phyloP scores from a whole-genome alignment of 305 asterid species.

The Plantago lanceolata region DNA sequence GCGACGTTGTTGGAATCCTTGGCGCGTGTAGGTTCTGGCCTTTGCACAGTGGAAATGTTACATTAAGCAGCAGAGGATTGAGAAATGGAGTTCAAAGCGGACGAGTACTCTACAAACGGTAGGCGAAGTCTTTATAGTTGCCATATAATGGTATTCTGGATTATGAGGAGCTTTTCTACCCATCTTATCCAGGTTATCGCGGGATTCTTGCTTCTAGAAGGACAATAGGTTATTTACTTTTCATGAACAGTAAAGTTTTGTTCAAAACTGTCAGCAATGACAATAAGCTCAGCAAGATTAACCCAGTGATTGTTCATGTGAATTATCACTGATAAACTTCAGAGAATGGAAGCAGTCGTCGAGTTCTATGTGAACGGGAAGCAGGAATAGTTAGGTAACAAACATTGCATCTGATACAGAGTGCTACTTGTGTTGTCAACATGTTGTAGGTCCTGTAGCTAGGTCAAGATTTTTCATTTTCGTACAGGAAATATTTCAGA shows the following conservation, averaged over 20 bases:
- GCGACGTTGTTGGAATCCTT: constrained; percentile 66
- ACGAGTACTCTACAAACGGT: too few species aligned
- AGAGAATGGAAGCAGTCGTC: constrained; percentile 53
- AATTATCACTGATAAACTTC: constrained; percentile 47
- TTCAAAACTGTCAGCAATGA: constrained; percentile 46
- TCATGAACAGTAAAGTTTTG: constrained; percentile 54
- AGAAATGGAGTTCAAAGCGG: too few species aligned
- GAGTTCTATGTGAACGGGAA: constrained; percentile 47
- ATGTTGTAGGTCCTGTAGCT: constrained; percentile 1
- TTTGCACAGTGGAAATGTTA: too few species aligned
- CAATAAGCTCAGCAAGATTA: constrained; percentile 32
- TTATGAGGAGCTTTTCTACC: constrained; percentile 55
- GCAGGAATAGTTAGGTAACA: constrained; percentile 26
- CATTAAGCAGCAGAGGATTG: too few species aligned
- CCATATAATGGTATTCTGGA: too few species aligned
- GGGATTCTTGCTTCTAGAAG: constrained; percentile 60
- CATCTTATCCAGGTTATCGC: constrained; percentile 50
- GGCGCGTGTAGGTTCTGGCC: constrained; percentile 93
- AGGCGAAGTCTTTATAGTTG: too few species aligned
- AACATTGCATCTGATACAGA: neutral
- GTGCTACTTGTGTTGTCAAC: neutral
- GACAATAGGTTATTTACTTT: constrained; percentile 47
- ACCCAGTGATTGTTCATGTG: constrained; percentile 50
- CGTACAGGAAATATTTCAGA: too few species aligned
- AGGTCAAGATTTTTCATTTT: neutral